A percentile compares a stretch with the other conserved stretches of the same genome.
Conservation (phyloP, 1,284 basidiomycete genomes). For the Austroboletus novae-zelandiae region DNA sequence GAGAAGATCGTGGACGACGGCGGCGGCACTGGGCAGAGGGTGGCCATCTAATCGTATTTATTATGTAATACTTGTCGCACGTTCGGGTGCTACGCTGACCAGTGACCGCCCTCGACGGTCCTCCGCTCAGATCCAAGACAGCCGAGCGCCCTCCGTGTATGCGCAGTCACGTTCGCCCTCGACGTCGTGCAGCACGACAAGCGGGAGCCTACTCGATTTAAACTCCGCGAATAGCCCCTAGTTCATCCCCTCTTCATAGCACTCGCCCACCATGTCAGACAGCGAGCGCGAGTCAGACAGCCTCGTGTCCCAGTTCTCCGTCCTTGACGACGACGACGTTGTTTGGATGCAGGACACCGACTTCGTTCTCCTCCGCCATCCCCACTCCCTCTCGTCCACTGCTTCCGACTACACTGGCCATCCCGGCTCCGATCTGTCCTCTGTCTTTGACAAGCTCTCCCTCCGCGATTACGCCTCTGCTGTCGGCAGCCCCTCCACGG, state of each 20-base stretch:
- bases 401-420: conserved; percentile 9
- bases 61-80: conserved; percentile 33
- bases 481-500: conserved; percentile 3
- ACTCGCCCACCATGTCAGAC: too few relatives aligned
- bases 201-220: too few relatives aligned
- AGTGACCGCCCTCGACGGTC: neutral
- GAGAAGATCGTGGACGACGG: conserved; percentile 25
- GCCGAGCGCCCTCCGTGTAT: too few relatives aligned
- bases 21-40: conserved; percentile 43
- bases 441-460: conserved; percentile 17
- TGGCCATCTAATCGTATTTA: conserved; percentile 35
- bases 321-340: conserved; percentile 24
- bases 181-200: too few relatives aligned
- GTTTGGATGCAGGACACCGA: conserved; percentile 14
- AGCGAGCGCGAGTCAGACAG: neutral
- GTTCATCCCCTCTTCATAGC: too few relatives aligned
- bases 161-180: too few relatives aligned
- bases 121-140: neutral
- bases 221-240: too few relatives aligned
- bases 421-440: conserved; percentile 11
- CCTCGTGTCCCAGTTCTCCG: conserved; percentile 12
- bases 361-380: conserved; percentile 26
- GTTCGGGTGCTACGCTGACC: conserved; percentile 4
- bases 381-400: conserved; percentile 21
- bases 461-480: conserved; percentile 6